Evolutionary conservation across 108 stramenopile species (phyloP), one percentile per base, ranked within the genome.

Genomic region (Cyclotella kingstonii): DNA sequence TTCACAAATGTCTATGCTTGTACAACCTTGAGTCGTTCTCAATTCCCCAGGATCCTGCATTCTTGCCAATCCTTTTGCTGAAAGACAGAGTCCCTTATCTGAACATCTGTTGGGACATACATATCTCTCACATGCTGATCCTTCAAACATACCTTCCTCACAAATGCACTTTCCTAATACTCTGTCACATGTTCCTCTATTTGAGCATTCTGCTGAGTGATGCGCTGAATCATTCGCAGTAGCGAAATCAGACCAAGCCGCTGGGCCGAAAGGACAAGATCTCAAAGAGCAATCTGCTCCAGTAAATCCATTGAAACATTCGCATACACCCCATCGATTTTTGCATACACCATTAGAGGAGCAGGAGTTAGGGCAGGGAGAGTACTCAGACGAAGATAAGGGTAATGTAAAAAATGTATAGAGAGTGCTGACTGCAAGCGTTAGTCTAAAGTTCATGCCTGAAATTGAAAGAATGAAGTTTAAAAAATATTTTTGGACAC

Each of bases 61-160:
- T 11, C 68, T 40, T 4, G 86, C 86, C 68, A 86, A 75, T 41
- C 78, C 65, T 49, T 66, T 73, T 58, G 90, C 67, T 14, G 73
- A 74, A 47, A 83, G 41, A 60, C 91, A 93, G 17, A 77, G 35
- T 17, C 89, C 89, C 42, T 68, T 72, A 25, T 63, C 75, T 2
- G 52, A 67, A 59, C 81, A 85, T 19, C 49, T 54, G 50, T 83
- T 82, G 19, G 84, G 80, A 52, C 87, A 89, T 26, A 30, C 28
- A n/a, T 49, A 51, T 40, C 81, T 59, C 53, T 84, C 81, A 68
- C 86, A 87, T 19, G 86, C 86, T 43, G 66, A 55, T n/a, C 86
- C 83, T 34, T 71, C 79, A 41, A 81, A 87, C 59, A 64, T 50
- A 34, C 57, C 70, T 17, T 49, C 45, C 17, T 70, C 60, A 52